Conservation (phyloP, 2,329 filamentous ascomycete genomes). For the Verticillium tricorpus region DNA sequence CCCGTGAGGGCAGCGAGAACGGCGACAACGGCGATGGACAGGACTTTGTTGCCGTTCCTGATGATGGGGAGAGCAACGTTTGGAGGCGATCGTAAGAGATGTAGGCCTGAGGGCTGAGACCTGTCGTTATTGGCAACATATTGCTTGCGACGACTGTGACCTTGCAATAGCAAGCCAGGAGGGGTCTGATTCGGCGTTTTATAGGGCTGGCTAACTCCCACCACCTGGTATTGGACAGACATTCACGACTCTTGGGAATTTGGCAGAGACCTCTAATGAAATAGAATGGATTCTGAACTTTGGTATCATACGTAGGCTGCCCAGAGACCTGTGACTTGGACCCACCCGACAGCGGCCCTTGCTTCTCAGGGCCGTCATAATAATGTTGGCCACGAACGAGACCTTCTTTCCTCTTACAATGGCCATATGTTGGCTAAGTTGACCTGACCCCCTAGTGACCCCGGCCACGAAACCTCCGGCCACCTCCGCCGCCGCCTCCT, state of each 20-base stretch:
- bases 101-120: not conserved
- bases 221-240: not conserved
- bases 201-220: not conserved
- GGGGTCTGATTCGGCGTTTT: not conserved
- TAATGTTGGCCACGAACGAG: too few species aligned
- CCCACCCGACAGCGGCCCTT: not conserved
- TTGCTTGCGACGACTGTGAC: not conserved
- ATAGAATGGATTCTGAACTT: slow-evolving; percentile 15
- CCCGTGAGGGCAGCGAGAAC: slow-evolving; percentile 30
- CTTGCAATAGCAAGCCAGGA: too few species aligned
- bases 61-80: slow-evolving; percentile 36
- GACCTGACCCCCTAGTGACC: slow-evolving; percentile 10
- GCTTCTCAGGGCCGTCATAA: not conserved
- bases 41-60: slow-evolving; percentile 49
- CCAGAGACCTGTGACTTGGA: not conserved
- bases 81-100: slow-evolving; percentile 29
- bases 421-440: too few species aligned
- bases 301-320: not conserved
- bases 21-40: slow-evolving; percentile 24
- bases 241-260: not conserved
- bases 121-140: not conserved
- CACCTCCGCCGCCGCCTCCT: slow-evolving; percentile 20
- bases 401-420: too few species aligned
- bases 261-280: not conserved
- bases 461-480: slow-evolving; percentile 26